Percentiles rank a stretch among this genome's conserved stretches.
These are phyloP conservation scores for Sergeia podlipaevii DNA, from an alignment of 208 protist species.

Conservation along the genomic window DNA sequence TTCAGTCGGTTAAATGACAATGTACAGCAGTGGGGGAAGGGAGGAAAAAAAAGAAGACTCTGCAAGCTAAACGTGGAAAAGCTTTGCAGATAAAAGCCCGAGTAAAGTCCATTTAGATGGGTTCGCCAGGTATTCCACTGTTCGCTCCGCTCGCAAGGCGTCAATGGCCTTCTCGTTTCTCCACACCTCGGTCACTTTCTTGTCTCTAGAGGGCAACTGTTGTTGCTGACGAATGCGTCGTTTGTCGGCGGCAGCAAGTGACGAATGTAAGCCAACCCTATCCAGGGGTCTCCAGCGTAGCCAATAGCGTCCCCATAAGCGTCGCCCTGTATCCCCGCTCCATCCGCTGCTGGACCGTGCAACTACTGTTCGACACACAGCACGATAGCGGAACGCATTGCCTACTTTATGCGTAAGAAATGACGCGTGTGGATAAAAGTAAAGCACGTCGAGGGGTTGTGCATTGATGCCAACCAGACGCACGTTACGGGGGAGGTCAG, in stretches of 20 bases:
- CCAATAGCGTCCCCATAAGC: constrained; percentile 5
- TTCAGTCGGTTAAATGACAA: no score
- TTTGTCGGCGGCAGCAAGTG: not conserved
- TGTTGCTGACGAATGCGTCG: constrained; percentile 11
- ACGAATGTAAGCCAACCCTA: constrained; percentile 22
- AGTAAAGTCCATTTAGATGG: constrained; percentile 41
- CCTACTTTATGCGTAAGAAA: constrained; percentile 65
- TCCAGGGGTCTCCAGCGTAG: constrained; percentile 9
- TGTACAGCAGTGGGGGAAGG: no score
- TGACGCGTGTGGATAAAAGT: constrained; percentile 66
- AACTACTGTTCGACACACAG: constrained; percentile 42
- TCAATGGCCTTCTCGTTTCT: constrained; percentile 19
- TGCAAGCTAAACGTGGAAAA: constrained; percentile 37
- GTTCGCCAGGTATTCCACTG: constrained; percentile 63
- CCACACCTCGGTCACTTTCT: not conserved
- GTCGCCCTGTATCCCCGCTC: constrained; percentile 14
- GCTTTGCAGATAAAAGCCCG: constrained; percentile 28
- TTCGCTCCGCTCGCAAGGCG: constrained; percentile 50
- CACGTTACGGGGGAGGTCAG: constrained; percentile 43
- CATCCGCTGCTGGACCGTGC: constrained; percentile 18
- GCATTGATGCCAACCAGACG: constrained; percentile 73
- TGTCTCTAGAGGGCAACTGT: constrained; percentile 2
- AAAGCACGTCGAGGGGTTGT: constrained; percentile 42
- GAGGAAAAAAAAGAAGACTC: not conserved
- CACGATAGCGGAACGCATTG: constrained; percentile 63